Base-by-base conservation (phyloP, 768 basidiomycete genomes). In the Tricholoma flavovirens region DNA sequence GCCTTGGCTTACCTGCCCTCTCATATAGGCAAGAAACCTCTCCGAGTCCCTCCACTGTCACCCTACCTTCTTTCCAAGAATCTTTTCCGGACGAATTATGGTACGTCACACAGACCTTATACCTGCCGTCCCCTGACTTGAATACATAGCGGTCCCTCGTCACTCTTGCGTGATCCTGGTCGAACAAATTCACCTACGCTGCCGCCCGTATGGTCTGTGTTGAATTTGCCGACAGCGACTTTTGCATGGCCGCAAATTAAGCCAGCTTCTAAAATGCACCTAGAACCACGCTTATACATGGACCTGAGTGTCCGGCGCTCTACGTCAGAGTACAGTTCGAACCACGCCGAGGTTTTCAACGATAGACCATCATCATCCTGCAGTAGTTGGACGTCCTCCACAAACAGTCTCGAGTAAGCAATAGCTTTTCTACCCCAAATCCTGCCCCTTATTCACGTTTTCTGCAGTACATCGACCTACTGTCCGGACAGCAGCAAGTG, bases 51-150 rank as follows among this genome's bases (percentile, higher is more conserved):
- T 7, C 49, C n/a, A 2, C 53, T 7, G 46, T 63, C 26, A 56
- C 56, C 15, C 29, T 64, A 14, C 62, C 62, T 19, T 60, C 62
- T n/a, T 64, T 64, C 29, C 60, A 57, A 4, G 60, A 61, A 53
- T 52, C 60, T 33, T 64, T 64, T 32, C 52, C 56, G 1, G 53
- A 58, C 4, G 57, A 57, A 19, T n/a, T 57, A 19, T 45, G 55
- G 62, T 62, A 56, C 26, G 12, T 21, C 19, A 21, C 12, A 21
- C 3, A 14, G 32, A 14, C 7, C 30, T 29, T 8, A 6, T 2
- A 29, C 15, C 17, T 3, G n/a, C 6, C 29, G 46, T 48, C 46
- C 26, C 15, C 46, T 48, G n/a, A 48, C 15, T 48, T 29, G 46
- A 48, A 8, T 15, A 8, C 15, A 30, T 15, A 48, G 26, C 26